Base-by-base conservation (phyloP, 805 yeast genomes). In the Phaffomyces antillensis region DNA sequence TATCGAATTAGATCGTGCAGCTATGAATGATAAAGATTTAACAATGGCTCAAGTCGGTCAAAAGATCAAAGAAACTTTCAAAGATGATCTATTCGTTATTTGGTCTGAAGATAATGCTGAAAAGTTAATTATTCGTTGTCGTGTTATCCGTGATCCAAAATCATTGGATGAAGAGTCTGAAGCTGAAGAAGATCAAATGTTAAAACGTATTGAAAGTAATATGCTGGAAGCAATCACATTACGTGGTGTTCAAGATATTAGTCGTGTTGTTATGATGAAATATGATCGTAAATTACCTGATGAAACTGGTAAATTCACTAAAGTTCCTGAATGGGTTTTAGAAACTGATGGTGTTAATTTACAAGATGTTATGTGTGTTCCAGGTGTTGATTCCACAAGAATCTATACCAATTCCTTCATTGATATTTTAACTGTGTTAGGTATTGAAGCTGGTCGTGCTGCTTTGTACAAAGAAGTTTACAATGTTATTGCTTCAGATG, bases 61-160 rank as follows among this genome's bases (percentile, higher is more conserved):
- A 56, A 89, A 84, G 72, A 93, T 93, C 49, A 83, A 89, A 52
- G 90, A 86, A 61, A 83, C 86, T 51, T 93, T 93, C 65, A 95
- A 90, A 44, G 95, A 89, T 56, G 99, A 93, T 67, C 70, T 93
- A 68, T 93, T 91, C 60, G 96, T 93, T 36, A 93, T 93, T 60
- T 93, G 99, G 98, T 88, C 97, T 40, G 99, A 95, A 74, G 99
- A 93, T 72, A 91, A 93, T 60, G 96, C 97, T 38, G 97, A 91
- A 54, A 90, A 89, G 67, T 82, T 93, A 67, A 83, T 93, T 51
- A 86, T 93, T 55, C 95, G 99, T 75, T 91, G 98, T 75, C 86
- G 99, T 73, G 96, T 95, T 55, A 88, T 93, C 39, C 87, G 99
- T 68, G 96, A 90, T 63, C 96, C 96, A 47, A 91, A 91, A 68